Evolutionary conservation across 2,329 filamentous ascomycete genomes (phyloP).

Genomic region (Exophiala calicioides): DNA sequence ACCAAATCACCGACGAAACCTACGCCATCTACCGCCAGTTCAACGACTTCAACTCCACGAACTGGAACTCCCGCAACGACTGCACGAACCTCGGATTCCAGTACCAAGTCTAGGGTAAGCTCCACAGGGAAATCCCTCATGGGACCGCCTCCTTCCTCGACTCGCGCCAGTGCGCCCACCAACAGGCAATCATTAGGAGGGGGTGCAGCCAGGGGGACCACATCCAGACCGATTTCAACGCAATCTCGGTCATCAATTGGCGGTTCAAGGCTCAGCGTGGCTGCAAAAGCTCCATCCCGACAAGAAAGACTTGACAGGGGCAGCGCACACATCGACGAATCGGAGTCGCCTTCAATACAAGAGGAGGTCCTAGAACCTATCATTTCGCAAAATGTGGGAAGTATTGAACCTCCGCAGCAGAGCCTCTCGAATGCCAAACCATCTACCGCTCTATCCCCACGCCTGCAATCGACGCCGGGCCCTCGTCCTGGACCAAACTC

Average conservation of each 20-base stretch:
- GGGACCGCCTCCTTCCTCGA: constrained; percentile 58
- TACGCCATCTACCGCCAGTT: constrained; percentile 50
- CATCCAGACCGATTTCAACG: constrained; percentile 40
- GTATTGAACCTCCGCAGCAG: constrained; percentile 3
- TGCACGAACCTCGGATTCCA: constrained; percentile 43
- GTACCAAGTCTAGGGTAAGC: constrained; percentile 57
- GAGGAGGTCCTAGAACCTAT: constrained; percentile 10
- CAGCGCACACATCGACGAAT: not conserved
- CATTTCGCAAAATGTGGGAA: not conserved
- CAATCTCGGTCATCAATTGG: constrained; percentile 38
- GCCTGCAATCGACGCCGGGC: not conserved
- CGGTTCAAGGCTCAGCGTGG: constrained; percentile 25
- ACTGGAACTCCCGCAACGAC: constrained; percentile 65
- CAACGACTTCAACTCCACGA: constrained; percentile 61
- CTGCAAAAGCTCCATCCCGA: constrained; percentile 3
- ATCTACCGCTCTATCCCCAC: not conserved
- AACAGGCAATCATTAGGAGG: constrained; percentile 21
- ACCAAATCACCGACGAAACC: constrained; percentile 80
- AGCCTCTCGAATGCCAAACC: constrained; percentile 1
- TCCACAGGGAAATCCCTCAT: constrained; percentile 63
- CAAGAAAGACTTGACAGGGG: constrained; percentile 3
- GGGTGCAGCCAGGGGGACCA: constrained; percentile 20
- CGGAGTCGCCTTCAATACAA: constrained; percentile 16
- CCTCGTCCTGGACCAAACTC: constrained; percentile 2
- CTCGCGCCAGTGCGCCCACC: constrained; percentile 7